Evolutionary conservation across 176 grass and related monocot genomes (phyloP).

Genomic region (Miscanthus lutarioriparius): DNA sequence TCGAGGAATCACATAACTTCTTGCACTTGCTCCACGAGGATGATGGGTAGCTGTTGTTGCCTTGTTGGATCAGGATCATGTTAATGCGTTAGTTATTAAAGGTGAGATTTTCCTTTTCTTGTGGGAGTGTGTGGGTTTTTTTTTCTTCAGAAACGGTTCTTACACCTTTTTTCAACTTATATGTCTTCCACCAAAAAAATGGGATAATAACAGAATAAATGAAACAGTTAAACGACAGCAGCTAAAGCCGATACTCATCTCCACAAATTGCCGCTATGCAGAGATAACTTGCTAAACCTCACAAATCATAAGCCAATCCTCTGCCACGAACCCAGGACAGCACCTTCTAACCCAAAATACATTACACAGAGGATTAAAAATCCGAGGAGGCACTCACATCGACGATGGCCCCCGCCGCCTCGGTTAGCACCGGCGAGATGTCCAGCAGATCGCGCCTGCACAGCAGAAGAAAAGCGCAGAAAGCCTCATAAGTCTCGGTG

Average conservation of each 20-base stretch:
- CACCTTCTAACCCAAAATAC: not conserved
- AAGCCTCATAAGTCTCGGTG: not conserved
- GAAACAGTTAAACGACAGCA: not conserved
- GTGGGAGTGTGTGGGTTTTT: not conserved
- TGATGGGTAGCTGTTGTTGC: not conserved
- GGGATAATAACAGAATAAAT: not conserved
- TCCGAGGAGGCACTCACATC: constrained; percentile 59
- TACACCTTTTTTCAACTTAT: no score
- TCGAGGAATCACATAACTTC: no score
- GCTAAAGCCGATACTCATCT: not conserved
- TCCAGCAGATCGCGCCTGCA: constrained; percentile 93
- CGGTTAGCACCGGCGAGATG: constrained; percentile 88
- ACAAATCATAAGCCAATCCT: no score
- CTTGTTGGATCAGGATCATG: not conserved
- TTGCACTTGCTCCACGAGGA: no score
- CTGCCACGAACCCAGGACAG: not conserved
- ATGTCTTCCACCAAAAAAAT: not conserved
- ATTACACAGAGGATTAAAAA: not conserved
- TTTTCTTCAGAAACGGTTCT: not conserved
- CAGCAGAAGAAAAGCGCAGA: not conserved
- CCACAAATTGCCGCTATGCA: no score
- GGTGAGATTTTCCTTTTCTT: not conserved
- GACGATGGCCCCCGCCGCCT: constrained; percentile 92
- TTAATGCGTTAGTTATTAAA: not conserved
- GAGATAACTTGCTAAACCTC: no score